A percentile compares a stretch with the other conserved stretches of the same genome.
These are phyloP conservation scores for Pachyrhizus erosus DNA, from an alignment of 306 rosid genomes.

Conservation along the genomic window DNA sequence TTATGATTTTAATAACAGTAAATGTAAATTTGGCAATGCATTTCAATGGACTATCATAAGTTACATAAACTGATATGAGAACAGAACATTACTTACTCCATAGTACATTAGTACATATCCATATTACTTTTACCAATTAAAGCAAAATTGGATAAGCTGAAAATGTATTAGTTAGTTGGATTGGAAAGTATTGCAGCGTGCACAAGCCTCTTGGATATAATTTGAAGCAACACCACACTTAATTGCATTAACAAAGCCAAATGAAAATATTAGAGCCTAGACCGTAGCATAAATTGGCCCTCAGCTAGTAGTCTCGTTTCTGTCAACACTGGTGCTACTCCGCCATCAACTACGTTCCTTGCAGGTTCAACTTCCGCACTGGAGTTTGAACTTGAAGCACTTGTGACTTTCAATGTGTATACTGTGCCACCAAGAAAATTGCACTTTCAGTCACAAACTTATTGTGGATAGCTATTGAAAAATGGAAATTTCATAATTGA, in stretches of 20 bases:
- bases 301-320: slow-evolving; percentile 40
- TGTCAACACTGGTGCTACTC: slow-evolving; percentile 29
- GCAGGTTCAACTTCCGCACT: slow-evolving; percentile 24
- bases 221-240: neutral
- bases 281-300: slow-evolving; percentile 22
- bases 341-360: slow-evolving; percentile 18
- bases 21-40: neutral
- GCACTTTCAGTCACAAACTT: neutral
- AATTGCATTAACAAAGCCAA: neutral
- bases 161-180: neutral
- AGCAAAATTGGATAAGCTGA: neutral
- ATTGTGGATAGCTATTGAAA: neutral
- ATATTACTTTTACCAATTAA: neutral
- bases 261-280: slow-evolving; percentile 17
- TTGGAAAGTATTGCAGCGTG: neutral
- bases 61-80: neutral
- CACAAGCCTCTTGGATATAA: neutral
- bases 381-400: slow-evolving; percentile 11
- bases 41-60: neutral
- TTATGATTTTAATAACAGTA: neutral
- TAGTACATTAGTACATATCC: neutral
- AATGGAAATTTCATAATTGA: neutral
- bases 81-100: neutral
- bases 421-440: slow-evolving; percentile 28
- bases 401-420: slow-evolving; percentile 35